Base-by-base conservation (phyloP, 345 rosid genomes). In the Acer saccharum region DNA sequence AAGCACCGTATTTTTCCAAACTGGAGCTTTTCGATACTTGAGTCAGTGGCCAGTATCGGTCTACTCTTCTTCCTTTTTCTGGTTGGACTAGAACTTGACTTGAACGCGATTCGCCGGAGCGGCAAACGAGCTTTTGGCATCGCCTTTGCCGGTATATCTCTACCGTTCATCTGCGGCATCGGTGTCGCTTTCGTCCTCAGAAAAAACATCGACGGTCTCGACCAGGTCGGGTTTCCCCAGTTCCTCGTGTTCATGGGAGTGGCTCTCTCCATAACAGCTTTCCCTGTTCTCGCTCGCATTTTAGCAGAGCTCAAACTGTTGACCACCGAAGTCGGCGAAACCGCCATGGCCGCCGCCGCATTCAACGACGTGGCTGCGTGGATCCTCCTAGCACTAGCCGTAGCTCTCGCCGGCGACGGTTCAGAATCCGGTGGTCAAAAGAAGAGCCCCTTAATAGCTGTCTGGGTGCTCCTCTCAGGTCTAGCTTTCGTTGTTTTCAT, bases 281-380 rank as follows among this genome's bases (percentile, higher is more conserved):
- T 95, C 78, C 99, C 99, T 0, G 97, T 93, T 1, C 89, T 95
- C 11, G 97, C 98, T 23, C 94, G 98, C 25, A 92, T 95, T n/a
- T 80, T 93, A 46, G 99, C 99, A 0, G 98, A 95, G 84, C 92
- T 95, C 65, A 95, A 83, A 79, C 89, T 93, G 35, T 78, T 95
- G 13, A 93, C 97, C 0, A 92, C 98, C 23, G 79, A 46, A 29
- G 69, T 93, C 0, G 97, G 99, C 2, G 90, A 90, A 78, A 88
- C 87, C 0, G 99, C 98, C 52, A 93, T 93, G 95, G 91, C 98
- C 5, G 94, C 99, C 0, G 98, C 98, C 21, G 97, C 98, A 39
- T 89, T 95, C 79, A 95, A 95, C 78, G 98, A 95, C 68, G 88
- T 95, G 0, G 93, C 92, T 1, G 98, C 98, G 0, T 95, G 98